Evolutionary conservation across 805 yeast species (phyloP).

Genomic region (Isabelozyma pseudorhagii): DNA sequence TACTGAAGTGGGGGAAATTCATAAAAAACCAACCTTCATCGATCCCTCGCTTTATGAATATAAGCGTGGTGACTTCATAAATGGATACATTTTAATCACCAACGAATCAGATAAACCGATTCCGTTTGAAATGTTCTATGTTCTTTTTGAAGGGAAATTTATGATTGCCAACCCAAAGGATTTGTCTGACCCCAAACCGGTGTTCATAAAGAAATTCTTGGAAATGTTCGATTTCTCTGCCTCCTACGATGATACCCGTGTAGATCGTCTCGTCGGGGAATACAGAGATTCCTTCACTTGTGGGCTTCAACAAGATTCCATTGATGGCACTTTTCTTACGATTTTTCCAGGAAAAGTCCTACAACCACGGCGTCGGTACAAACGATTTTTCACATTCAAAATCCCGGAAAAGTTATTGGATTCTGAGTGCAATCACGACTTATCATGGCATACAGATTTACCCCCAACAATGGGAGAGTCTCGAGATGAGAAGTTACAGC

Average conservation of each 20-base stretch:
- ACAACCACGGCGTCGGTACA: slow-evolving; percentile 21
- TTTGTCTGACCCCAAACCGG: slow-evolving; percentile 6
- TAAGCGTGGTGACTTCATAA: slow-evolving; percentile 63
- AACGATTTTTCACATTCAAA: slow-evolving; percentile 40
- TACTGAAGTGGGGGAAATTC: slow-evolving; percentile 27
- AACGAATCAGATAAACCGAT: slow-evolving; percentile 40
- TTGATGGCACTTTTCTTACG: slow-evolving; percentile 20
- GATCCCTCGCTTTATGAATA: slow-evolving; percentile 44
- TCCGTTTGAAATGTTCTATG: slow-evolving; percentile 61
- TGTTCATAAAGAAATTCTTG: slow-evolving; percentile 31
- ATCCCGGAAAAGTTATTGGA: slow-evolving; percentile 36
- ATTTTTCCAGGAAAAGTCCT: slow-evolving; percentile 13
- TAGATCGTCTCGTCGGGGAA: slow-evolving; percentile 31
- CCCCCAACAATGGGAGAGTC: slow-evolving; percentile 34
- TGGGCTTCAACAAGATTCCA: slow-evolving; percentile 16
- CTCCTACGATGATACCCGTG: slow-evolving; percentile 40
- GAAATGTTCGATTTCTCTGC: slow-evolving; percentile 53
- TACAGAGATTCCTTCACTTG: slow-evolving; percentile 10
- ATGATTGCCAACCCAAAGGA: slow-evolving; percentile 19
- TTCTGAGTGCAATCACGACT: slow-evolving; percentile 31
- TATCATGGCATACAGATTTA: slow-evolving; percentile 27
- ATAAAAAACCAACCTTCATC: slow-evolving; percentile 22
- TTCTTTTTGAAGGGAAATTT: slow-evolving; percentile 52
- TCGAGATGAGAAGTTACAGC: slow-evolving; percentile 10
- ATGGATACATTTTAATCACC: slow-evolving; percentile 50